Conservation (phyloP, 331 rosid species). For the Pyracantha coccinea region DNA sequence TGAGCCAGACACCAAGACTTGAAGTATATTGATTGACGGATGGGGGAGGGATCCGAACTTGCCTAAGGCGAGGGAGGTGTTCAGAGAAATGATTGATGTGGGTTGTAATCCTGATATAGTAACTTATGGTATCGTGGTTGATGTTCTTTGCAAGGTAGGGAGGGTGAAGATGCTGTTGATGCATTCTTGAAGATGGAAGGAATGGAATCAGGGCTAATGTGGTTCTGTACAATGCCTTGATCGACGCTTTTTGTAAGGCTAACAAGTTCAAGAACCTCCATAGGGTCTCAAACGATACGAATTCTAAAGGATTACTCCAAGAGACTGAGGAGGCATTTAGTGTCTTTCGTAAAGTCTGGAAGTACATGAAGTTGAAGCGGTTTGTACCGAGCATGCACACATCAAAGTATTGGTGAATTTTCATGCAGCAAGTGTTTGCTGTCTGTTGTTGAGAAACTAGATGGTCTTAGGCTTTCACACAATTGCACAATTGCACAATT, state of each 20-base stretch:
- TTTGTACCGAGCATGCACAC: constrained; percentile 95
- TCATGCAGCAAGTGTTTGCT: too few relatives aligned
- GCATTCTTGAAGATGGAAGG: constrained; percentile 67
- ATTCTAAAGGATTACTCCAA: constrained; percentile 43
- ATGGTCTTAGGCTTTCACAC: too few relatives aligned
- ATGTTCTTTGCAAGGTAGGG: constrained; percentile 65
- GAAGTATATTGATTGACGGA: constrained; percentile 71
- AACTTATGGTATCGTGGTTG: constrained; percentile 79
- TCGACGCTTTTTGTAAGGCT: constrained; percentile 59
- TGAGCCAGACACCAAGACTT: constrained; percentile 61
- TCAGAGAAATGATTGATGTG: constrained; percentile 47
- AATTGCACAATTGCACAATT: too few relatives aligned
- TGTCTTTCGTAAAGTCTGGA: constrained; percentile 65
- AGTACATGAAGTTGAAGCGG: constrained; percentile 54
- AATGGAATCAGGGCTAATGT: constrained; percentile 57
- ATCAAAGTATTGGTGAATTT: not conserved
- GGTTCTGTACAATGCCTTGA: constrained; percentile 71
- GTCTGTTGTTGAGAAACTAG: too few relatives aligned
- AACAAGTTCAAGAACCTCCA: constrained; percentile 45
- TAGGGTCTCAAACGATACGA: constrained; percentile 69
- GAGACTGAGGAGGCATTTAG: constrained; percentile 53
- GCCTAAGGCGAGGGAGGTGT: constrained; percentile 68
- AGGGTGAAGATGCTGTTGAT: constrained; percentile 82
- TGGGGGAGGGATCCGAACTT: constrained; percentile 88
- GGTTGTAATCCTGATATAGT: constrained; percentile 67